phyloP scores from a whole-genome alignment of 2,329 filamentous ascomycete species.

The Epichloe scottii region DNA sequence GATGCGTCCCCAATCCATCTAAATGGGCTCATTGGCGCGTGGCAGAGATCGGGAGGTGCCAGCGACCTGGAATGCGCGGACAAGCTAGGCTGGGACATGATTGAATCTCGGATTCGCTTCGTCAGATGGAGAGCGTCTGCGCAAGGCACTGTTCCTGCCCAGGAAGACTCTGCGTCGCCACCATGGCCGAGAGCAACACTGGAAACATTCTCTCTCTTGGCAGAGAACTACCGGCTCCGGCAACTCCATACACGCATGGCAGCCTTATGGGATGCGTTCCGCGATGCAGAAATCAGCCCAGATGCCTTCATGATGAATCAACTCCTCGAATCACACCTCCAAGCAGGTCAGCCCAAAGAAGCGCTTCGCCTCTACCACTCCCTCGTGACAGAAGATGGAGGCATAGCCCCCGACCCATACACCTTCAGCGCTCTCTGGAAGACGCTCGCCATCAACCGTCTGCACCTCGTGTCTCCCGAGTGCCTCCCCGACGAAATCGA shows the following conservation, averaged over 20 bases:
- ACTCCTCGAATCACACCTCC: slow-evolving; percentile 53
- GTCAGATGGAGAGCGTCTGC: slow-evolving; percentile 34
- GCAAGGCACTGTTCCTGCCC: background rate
- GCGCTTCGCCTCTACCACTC: slow-evolving; percentile 43
- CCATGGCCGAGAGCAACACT: slow-evolving; percentile 48
- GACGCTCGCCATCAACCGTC: slow-evolving; percentile 38
- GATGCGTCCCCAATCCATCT: slow-evolving; percentile 61
- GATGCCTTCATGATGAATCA: slow-evolving; percentile 73
- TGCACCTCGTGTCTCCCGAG: slow-evolving; percentile 22
- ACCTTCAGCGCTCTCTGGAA: slow-evolving; percentile 60
- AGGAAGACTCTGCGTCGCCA: background rate
- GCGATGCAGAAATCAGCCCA: slow-evolving; percentile 49
- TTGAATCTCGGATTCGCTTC: slow-evolving; percentile 52
- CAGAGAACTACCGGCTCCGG: slow-evolving; percentile 57
- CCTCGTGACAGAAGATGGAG: slow-evolving; percentile 33
- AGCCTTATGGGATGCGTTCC: slow-evolving; percentile 49
- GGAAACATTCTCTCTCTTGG: slow-evolving; percentile 67
- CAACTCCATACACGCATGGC: slow-evolving; percentile 44
- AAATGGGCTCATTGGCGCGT: slow-evolving; percentile 71
- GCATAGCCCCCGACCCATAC: slow-evolving; percentile 49
- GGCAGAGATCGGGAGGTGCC: slow-evolving; percentile 51
- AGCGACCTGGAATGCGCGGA: slow-evolving; percentile 50
- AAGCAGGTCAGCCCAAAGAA: slow-evolving; percentile 40
- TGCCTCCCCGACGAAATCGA: slow-evolving; percentile 18
- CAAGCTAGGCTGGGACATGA: slow-evolving; percentile 63